These are phyloP conservation scores for Aspergillus hortae DNA, from an alignment of 2,329 filamentous ascomycete genomes.

Conservation along the genomic window DNA sequence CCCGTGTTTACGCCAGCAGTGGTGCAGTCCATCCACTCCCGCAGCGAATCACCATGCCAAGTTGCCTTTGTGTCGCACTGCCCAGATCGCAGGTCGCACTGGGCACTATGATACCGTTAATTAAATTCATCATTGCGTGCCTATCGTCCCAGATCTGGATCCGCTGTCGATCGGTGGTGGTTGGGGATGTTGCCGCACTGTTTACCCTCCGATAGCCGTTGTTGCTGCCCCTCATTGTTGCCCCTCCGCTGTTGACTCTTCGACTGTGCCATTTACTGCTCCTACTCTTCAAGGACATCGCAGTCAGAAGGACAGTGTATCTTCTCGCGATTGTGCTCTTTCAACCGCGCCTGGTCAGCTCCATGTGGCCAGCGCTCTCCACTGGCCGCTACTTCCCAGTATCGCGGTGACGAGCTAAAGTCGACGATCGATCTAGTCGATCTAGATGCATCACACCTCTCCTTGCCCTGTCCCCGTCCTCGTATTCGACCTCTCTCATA, in stretches of 20 bases:
- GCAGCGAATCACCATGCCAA: constrained; percentile 9
- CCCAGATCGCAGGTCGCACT: constrained; percentile 1
- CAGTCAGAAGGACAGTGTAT: not conserved
- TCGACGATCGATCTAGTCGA: constrained; percentile 12
- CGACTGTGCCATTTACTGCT: not conserved
- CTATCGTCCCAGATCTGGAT: not conserved
- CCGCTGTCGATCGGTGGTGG: not conserved
- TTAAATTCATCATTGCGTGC: not conserved
- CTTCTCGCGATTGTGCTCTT: not conserved
- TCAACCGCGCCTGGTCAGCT: constrained; percentile 1
- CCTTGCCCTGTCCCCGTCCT: constrained; percentile 5
- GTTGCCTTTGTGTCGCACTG: constrained; percentile 5
- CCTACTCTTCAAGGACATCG: not conserved
- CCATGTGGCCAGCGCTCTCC: constrained; percentile 9
- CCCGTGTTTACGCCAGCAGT: constrained; percentile 15
- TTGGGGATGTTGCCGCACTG: constrained; percentile 10
- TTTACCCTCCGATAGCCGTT: constrained; percentile 2
- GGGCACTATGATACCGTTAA: constrained; percentile 8
- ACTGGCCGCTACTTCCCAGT: constrained; percentile 10
- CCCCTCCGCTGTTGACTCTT: too few species aligned
- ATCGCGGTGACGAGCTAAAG: constrained; percentile 10
- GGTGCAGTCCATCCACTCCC: constrained; percentile 7
- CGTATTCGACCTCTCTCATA: constrained; percentile 5
- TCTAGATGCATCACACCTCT: constrained; percentile 12
- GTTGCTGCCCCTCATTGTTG: too few species aligned